Evolutionary conservation across 1,284 basidiomycete species (phyloP), one percentile per base, ranked within the genome.

Genomic region (Boletus sp.): DNA sequence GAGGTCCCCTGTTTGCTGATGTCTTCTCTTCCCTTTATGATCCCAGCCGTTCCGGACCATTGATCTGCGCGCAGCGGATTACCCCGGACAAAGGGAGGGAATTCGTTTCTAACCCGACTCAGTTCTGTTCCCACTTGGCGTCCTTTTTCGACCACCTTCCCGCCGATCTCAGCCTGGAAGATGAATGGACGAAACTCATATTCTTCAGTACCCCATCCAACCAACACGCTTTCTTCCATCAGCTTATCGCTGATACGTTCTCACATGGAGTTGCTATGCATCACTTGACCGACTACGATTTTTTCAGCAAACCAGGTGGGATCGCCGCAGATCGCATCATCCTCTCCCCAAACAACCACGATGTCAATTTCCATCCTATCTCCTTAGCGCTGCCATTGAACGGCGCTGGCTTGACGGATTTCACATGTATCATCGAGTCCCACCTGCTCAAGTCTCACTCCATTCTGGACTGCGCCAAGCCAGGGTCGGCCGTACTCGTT

Each of bases 351-450:
- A 52, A 46, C n/a, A 75, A 73, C 50, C 64, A 61, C 0, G 66
- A 64, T 16, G 44, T 53, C 25, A 62, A 68, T 16, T 65, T 65
- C 46, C 46, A 77, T 9, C 81, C 84, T 12, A 59, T 85, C 22
- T 71, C 78, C 14, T 55, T 75, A 33, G 57, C 67, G 7, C 58
- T 86, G 10, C 80, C 82, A 16, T 65, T 82, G 35, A 75, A 74
- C n/a, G 60, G 64, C n/a, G 44, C 51, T 0, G 78, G 80, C n/a
- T 69, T 69, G 41, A 72, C 77, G 1, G 84, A 88, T 64, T 85
- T 89, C 62, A 63, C 84, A 37, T 83, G 76, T n/a, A 67, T 89
- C n/a, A 67, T 87, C 17, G 88, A 91, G 49, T 75, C 80, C 33
- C 69, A 60, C 23, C 68, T 91, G 16, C 70, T 91, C 46, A 86